Evolutionary conservation across 768 basidiomycete genomes (phyloP), one percentile per base, ranked within the genome.

Genomic region (Rhodotorula paludigena): DNA sequence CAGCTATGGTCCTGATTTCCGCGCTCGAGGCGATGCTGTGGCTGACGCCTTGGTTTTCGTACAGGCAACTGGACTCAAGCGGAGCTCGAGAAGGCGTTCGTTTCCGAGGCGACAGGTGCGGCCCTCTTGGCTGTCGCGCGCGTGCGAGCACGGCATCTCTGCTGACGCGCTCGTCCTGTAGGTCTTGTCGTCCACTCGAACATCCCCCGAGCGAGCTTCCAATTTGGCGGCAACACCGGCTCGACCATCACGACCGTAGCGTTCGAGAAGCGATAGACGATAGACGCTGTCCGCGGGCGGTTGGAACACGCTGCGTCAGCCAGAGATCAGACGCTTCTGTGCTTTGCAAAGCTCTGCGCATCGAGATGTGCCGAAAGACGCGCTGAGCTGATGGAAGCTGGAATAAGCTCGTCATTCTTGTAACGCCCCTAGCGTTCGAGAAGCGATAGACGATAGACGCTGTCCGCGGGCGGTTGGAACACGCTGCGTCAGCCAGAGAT

Each of bases 11-110:
- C 7, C 32, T 15, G 14, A 2, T 5, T 6, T 20, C 28, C 0
- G 56, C 21, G 28, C 47, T 20, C 10, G 6, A 21, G 21, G n/a
- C 30, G 5, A 20, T 21, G 49, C 39, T 52, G 5, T n/a, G 15
- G 14, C 23, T 15, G 25, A 7, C 28, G 28, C 30, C 28, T 53
- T 2, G n/a, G 48, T n/a, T n/a, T n/a, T n/a, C n/a, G 16, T 9
- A 30, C 54, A 61, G 80, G 80, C 63, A 81, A 81, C 68, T 81
- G 80, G 64, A 81, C 80, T 0, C 78, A 80, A 52, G 75, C 77
- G 25, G 80, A 81, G 64, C 68, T 80, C 57, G 78, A 77, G 58
- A 57, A 64, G 60, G 73, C 76, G 30, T 80, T 77, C 60, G 75
- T 72, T 0, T 74, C 55, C 52, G 65, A 69, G 0, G 74, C 72